Evolutionary conservation across 2,329 filamentous ascomycete genomes (phyloP).

Genomic region (Graphium sp.): DNA sequence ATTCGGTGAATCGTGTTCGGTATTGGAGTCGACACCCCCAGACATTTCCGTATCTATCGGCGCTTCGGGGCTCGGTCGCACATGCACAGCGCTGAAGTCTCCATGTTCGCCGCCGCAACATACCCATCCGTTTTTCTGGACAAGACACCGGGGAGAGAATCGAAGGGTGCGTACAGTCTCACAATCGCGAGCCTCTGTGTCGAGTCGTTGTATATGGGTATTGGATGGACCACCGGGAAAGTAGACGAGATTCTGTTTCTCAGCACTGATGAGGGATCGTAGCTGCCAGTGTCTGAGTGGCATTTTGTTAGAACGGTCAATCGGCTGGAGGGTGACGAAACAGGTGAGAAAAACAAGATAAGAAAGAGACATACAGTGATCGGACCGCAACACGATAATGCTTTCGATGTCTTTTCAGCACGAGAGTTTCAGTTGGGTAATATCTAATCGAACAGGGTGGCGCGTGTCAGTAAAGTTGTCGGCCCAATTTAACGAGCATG

Average conservation of each 20-base stretch:
- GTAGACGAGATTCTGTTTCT: slow-evolving; percentile 63
- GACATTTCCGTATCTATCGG: slow-evolving; percentile 10
- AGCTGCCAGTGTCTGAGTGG: slow-evolving; percentile 62
- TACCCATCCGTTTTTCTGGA: slow-evolving; percentile 75
- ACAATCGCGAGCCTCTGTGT: slow-evolving; percentile 52
- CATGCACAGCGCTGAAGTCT: slow-evolving; percentile 45
- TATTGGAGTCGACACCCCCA: too few relatives aligned
- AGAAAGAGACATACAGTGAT: slow-evolving; percentile 34
- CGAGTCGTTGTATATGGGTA: slow-evolving; percentile 46
- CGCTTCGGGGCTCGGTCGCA: slow-evolving; percentile 11
- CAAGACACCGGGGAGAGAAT: slow-evolving; percentile 69
- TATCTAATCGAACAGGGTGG: slow-evolving; percentile 23
- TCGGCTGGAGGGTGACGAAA: slow-evolving; percentile 16
- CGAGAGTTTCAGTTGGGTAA: slow-evolving; percentile 47
- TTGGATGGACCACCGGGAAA: slow-evolving; percentile 63
- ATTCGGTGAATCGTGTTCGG: too few relatives aligned
- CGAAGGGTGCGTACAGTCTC: slow-evolving; percentile 56
- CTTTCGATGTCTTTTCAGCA: slow-evolving; percentile 41
- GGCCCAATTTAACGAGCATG: too few relatives aligned
- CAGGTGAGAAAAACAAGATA: neutral
- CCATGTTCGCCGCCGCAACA: slow-evolving; percentile 81
- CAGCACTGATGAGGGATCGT: slow-evolving; percentile 74
- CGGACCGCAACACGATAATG: slow-evolving; percentile 53
- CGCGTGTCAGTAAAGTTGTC: too few relatives aligned
- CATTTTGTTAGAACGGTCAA: neutral